phyloP scores from a whole-genome alignment of 2,329 filamentous ascomycete genomes.

The Aspergillus bombycis region DNA sequence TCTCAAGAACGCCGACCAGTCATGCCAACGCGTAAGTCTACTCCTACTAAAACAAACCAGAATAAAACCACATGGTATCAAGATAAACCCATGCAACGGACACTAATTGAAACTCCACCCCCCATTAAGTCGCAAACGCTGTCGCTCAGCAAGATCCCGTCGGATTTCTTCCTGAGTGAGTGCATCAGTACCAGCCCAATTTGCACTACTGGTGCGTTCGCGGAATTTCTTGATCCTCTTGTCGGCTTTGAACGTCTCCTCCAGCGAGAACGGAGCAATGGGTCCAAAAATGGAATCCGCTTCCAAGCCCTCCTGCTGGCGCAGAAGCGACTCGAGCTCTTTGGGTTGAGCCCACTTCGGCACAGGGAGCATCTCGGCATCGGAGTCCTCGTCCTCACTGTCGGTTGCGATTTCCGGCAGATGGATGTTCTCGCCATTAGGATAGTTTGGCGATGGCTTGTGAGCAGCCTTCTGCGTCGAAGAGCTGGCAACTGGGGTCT shows the following conservation, averaged over 20 bases:
- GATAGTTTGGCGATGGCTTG: constrained; percentile 79
- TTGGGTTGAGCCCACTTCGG: constrained; percentile 90
- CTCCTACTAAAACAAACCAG: not conserved
- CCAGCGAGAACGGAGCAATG: constrained; percentile 86
- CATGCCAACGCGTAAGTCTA: constrained; percentile 1
- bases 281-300: constrained; percentile 91
- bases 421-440: constrained; percentile 85
- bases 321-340: constrained; percentile 73
- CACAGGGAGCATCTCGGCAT: constrained; percentile 63
- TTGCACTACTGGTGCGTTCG: constrained; percentile 87
- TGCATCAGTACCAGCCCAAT: constrained; percentile 81
- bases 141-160: constrained; percentile 76
- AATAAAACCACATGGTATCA: not conserved
- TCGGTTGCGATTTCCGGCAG: constrained; percentile 96
- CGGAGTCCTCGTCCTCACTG: constrained; percentile 80
- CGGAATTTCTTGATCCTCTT: constrained; percentile 89
- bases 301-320: constrained; percentile 72
- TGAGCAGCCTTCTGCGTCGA: constrained; percentile 41
- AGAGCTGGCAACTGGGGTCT: constrained; percentile 66
- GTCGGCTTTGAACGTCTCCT: constrained; percentile 91
- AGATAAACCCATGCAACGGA: not conserved
- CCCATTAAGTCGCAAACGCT: constrained; percentile 78
- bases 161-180: constrained; percentile 87
- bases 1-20: constrained; percentile 1
- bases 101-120: constrained; percentile 73